Percentiles rank a stretch among this genome's conserved stretches.
phyloP scores from a whole-genome alignment of 495 filamentous ascomycete genomes.

The Podospora conica region DNA sequence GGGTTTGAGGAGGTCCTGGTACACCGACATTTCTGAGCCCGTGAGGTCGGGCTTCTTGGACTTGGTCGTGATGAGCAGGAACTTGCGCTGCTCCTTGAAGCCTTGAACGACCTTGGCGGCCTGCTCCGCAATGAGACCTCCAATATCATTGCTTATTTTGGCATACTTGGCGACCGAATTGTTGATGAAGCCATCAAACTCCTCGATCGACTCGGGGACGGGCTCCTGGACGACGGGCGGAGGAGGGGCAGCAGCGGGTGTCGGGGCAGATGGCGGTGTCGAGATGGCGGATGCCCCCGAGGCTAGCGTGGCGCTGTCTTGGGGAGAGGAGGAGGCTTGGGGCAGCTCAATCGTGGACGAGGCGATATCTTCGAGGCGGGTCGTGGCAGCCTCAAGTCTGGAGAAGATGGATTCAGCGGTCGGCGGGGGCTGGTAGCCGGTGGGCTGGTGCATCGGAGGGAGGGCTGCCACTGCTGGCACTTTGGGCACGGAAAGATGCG shows the following conservation, averaged over 20 bases:
- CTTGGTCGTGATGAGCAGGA: slow-evolving; percentile 81
- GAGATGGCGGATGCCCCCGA: slow-evolving; percentile 15
- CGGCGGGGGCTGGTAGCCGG: neutral
- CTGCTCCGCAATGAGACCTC: slow-evolving; percentile 67
- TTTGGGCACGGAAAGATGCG: neutral
- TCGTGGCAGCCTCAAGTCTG: slow-evolving; percentile 96
- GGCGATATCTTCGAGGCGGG: slow-evolving; percentile 92
- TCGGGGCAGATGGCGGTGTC: slow-evolving; percentile 18
- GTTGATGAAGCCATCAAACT: slow-evolving; percentile 76
- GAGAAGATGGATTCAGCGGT: slow-evolving; percentile 18
- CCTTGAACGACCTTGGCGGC: slow-evolving; percentile 39
- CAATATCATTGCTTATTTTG: slow-evolving; percentile 68
- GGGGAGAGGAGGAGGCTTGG: slow-evolving; percentile 38
- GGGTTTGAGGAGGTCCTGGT: slow-evolving; percentile 60
- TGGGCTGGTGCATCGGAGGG: slow-evolving; percentile 1
- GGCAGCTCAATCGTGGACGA: slow-evolving; percentile 58
- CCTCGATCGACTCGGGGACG: slow-evolving; percentile 71
- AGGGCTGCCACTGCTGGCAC: neutral
- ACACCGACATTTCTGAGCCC: slow-evolving; percentile 60
- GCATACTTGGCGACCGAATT: slow-evolving; percentile 71
- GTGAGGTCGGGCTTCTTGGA: slow-evolving; percentile 82
- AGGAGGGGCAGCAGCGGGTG: slow-evolving; percentile 21
- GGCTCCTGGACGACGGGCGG: slow-evolving; percentile 37
- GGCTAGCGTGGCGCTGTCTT: slow-evolving; percentile 30
- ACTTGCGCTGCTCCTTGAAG: slow-evolving; percentile 79